Conservation (phyloP, 495 filamentous ascomycete species). For the Apiosordaria backusii region DNA sequence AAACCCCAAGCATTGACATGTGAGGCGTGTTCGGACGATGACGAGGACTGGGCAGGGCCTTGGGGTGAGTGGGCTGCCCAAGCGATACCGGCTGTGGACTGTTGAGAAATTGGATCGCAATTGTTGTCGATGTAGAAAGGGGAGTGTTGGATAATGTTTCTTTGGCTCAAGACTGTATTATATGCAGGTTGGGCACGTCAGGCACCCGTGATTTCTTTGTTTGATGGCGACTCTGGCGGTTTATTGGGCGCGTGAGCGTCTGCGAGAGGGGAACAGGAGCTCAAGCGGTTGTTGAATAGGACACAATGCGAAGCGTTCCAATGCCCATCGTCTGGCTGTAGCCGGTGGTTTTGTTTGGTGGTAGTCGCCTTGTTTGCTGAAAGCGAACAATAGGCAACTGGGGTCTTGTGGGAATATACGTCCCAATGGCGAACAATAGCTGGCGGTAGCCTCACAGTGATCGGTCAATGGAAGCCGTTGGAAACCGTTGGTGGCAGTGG, state of each 20-base stretch:
- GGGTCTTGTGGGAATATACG: neutral
- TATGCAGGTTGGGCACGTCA: conserved; percentile 3
- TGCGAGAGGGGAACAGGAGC: neutral
- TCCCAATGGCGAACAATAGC: neutral
- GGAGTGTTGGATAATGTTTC: no score
- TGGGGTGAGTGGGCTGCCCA: neutral
- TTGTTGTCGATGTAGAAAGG: neutral
- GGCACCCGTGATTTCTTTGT: conserved; percentile 10
- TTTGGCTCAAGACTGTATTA: conserved; percentile 1
- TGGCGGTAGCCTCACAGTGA: conserved; percentile 10
- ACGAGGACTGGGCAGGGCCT: neutral
- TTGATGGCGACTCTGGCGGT: neutral
- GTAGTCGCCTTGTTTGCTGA: neutral
- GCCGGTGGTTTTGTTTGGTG: neutral
- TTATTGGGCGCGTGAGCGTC: neutral
- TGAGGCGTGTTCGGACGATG: conserved; percentile 16
- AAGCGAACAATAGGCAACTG: neutral
- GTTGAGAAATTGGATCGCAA: neutral
- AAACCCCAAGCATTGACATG: conserved; percentile 7
- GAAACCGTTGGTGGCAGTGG: conserved; percentile 25
- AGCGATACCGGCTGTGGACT: neutral
- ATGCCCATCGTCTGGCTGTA: neutral
- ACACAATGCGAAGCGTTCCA: conserved; percentile 5
- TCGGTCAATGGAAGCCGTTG: conserved; percentile 27
- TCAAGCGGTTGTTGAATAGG: conserved; percentile 7